Conservation (phyloP, 768 basidiomycete genomes). For the Glaciozyma antarctica region DNA sequence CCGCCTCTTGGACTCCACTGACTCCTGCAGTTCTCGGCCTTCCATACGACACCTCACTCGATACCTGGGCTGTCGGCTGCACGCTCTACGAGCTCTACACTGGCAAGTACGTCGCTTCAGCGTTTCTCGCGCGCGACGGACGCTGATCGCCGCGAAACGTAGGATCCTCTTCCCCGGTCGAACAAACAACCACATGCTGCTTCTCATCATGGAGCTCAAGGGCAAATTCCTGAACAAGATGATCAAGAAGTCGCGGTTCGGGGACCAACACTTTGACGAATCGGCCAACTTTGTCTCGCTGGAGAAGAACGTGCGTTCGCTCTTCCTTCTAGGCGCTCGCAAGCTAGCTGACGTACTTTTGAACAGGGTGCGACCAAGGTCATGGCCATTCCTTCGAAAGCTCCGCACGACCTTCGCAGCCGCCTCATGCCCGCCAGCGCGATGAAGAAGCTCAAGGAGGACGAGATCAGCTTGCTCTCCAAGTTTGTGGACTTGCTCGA, state of each 20-base stretch:
- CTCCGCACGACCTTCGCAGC: conserved; percentile 66
- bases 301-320: conserved; percentile 67
- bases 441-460: conserved; percentile 67
- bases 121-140: conserved; percentile 27
- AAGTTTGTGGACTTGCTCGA: conserved; percentile 85
- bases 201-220: conserved; percentile 95
- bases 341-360: neutral
- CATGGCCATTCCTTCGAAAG: conserved; percentile 65
- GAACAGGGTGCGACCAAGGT: conserved; percentile 67
- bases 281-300: conserved; percentile 70
- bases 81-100: conserved; percentile 73
- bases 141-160: conserved; percentile 41
- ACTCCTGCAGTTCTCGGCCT: conserved; percentile 69
- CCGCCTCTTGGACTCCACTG: neutral
- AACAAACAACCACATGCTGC: conserved; percentile 94
- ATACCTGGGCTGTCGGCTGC: conserved; percentile 95
- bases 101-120: conserved; percentile 17
- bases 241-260: conserved; percentile 91
- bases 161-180: conserved; percentile 96
- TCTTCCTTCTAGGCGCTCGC: neutral
- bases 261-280: conserved; percentile 85
- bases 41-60: conserved; percentile 86
- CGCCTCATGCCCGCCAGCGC: conserved; percentile 70
- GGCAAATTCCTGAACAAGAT: conserved; percentile 85
- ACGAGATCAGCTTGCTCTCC: conserved; percentile 67